Evolutionary conservation across 2,329 filamentous ascomycete genomes (phyloP), one percentile per base, ranked within the genome.

Genomic region (Leptosphaerulina australis): DNA sequence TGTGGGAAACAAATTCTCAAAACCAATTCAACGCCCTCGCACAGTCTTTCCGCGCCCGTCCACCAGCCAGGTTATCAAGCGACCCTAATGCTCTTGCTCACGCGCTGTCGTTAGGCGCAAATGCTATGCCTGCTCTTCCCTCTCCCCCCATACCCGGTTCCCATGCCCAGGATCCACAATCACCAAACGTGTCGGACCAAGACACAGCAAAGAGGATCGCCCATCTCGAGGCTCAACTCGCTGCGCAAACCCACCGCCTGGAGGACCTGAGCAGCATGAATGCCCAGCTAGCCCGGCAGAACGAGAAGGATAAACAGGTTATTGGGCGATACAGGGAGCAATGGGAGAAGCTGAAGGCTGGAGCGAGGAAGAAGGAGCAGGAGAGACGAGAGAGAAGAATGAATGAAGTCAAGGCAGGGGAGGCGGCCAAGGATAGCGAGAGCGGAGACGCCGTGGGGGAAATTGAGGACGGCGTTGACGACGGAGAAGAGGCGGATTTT

Each of bases 1-100:
- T 91, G 55, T 99, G 96, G 76, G 93, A 99, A 73, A 87, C 91
- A 29, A 92, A 90, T 63, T 91, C 91, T 0, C 94, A 97, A 74
- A 91, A 87, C 56, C 92, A 88, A 28, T 90, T 88, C 44, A 83
- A 92, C 74, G 90, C 91, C 3, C 81, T 97, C 25, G 90, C 92
- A 11, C 91, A 97, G 70, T 96, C 90, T 60, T 85, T 63, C 76
- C 79, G 58, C 75, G 78, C 51, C 9, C 60, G 69, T 3, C 48
- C 48, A 2, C 41, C 29, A 14, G 5, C 26, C 54, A 6, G 43
- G 53, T 7, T 55, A 20, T 46, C 59, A 24, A 63, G 58, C 33
- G 68, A 70, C 14, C 44, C 47, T 2, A 47, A 29, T 5, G 63
- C 65, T 1, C 60, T 68, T 12, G 63, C 67, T 6, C 64, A 67